Base-by-base conservation (phyloP, 768 basidiomycete genomes). In the Amanita rubescens region DNA sequence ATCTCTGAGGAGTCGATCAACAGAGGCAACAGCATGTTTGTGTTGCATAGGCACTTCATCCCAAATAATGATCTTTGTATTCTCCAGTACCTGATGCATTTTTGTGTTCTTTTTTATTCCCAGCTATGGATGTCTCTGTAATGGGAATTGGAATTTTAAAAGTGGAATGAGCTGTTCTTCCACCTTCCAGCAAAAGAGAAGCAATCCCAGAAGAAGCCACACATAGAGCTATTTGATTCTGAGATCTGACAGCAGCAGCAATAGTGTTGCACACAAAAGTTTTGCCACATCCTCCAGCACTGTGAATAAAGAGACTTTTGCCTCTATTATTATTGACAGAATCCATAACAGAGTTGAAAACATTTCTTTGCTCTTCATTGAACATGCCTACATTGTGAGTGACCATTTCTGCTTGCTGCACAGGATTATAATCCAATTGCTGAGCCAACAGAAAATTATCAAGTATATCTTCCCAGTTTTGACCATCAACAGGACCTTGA, bases 281-380 rank as follows among this genome's bases (percentile, higher is more conserved):
- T 55, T 78, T 78, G 5, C 77, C 76, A 27, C 67, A 67, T 0
- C 76, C 76, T 15, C 71, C 76, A 32, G 72, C 62, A 4, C 76
- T 70, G 66, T 75, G 57, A 14, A 78, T 55, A 54, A 76, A 78
- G 62, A 76, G 73, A 8, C 37, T 22, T 41, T 59, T 32, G 5
- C 62, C 62, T 1, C 20, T 5, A 5, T 61, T 37, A 22, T 58
- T 22, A 3, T 55, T 38, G 3, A 69, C 68, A 30, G 71, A 60
- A 1, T 59, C 11, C 0, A 65, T 49, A 30, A 75, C 65, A 0
- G 19, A 22, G 39, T 71, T 48, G 60, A 63, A 73, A 1, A 67
- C 67, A 22, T 3, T 5, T 8, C 46, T 49, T 51, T 74, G 73
- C 9, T 68, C 69, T 5, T 4, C 9, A 64, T 73, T 75, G 7